These are phyloP conservation scores for Candida boidinii DNA, from an alignment of 805 yeast genomes.

Conservation along the genomic window DNA sequence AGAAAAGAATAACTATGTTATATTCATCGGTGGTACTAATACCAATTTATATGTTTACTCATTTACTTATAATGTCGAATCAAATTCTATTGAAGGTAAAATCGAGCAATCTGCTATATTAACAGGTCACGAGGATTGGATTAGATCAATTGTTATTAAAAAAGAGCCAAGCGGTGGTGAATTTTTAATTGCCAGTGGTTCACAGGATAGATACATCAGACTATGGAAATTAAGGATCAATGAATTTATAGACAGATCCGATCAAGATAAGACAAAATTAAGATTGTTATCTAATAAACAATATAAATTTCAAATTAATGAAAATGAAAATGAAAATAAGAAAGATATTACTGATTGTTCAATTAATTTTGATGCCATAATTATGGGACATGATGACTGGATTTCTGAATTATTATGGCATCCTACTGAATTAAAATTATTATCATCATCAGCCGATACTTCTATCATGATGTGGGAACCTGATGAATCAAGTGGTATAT, in stretches of 20 bases:
- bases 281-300: conserved; percentile 62
- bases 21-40: conserved; percentile 72
- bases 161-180: conserved; percentile 32
- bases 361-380: conserved; percentile 80
- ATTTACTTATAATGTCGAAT: conserved; percentile 20
- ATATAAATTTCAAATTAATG: conserved; percentile 42
- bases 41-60: conserved; percentile 45
- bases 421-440: conserved; percentile 46
- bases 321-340: no score
- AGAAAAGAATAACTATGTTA: conserved; percentile 27
- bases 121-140: conserved; percentile 96
- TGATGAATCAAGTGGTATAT: conserved; percentile 76
- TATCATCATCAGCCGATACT: conserved; percentile 90
- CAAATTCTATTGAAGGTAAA: conserved; percentile 5
- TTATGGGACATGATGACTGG: conserved; percentile 99
- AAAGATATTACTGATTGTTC: conserved; percentile 44
- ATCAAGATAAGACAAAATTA: conserved; percentile 44
- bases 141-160: conserved; percentile 61
- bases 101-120: conserved; percentile 42
- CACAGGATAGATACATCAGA: conserved; percentile 88
- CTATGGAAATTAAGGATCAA: conserved; percentile 70
- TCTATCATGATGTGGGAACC: conserved; percentile 93
- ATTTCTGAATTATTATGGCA: conserved; percentile 81
- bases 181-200: conserved; percentile 74
- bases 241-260: conserved; percentile 46